These are phyloP conservation scores for Anthracocystis panici-leucophaei DNA, from an alignment of 1,284 basidiomycete genomes.

Conservation along the genomic window DNA sequence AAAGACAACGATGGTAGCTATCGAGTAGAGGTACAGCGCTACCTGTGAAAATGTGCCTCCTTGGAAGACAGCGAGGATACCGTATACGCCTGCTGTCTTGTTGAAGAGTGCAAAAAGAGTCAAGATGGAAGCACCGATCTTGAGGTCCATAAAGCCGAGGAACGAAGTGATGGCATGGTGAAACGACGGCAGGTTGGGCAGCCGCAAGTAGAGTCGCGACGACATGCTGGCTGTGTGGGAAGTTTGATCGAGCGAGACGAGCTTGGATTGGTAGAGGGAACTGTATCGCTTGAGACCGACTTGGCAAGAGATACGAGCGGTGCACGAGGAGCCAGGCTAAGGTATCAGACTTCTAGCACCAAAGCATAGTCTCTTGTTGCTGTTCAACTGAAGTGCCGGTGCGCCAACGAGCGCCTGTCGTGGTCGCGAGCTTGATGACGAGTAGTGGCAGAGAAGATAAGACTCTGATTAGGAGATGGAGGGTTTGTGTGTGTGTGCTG, in stretches of 20 bases:
- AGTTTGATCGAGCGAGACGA: not conserved
- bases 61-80: constrained; percentile 88
- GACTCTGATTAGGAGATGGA: not conserved
- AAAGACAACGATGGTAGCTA: constrained; percentile 82
- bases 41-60: constrained; percentile 91
- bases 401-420: too few relatives aligned
- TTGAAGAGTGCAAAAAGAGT: constrained; percentile 78
- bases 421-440: not conserved
- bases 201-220: constrained; percentile 58
- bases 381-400: too few relatives aligned
- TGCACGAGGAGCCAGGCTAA: not conserved
- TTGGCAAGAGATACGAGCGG: not conserved
- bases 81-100: constrained; percentile 97
- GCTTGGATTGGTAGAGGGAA: too few relatives aligned
- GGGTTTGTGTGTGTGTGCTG: too few relatives aligned
- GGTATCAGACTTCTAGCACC: not conserved
- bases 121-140: constrained; percentile 65
- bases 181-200: constrained; percentile 54
- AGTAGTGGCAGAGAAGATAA: not conserved
- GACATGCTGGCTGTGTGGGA: constrained; percentile 39
- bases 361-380: constrained; percentile 3
- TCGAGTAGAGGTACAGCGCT: constrained; percentile 85
- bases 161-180: constrained; percentile 64
- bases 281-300: too few relatives aligned
- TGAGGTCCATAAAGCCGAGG: constrained; percentile 67